These are phyloP conservation scores for Tetrahymena thermophila DNA, from an alignment of 73 alveolate species.

Conservation along the genomic window DNA sequence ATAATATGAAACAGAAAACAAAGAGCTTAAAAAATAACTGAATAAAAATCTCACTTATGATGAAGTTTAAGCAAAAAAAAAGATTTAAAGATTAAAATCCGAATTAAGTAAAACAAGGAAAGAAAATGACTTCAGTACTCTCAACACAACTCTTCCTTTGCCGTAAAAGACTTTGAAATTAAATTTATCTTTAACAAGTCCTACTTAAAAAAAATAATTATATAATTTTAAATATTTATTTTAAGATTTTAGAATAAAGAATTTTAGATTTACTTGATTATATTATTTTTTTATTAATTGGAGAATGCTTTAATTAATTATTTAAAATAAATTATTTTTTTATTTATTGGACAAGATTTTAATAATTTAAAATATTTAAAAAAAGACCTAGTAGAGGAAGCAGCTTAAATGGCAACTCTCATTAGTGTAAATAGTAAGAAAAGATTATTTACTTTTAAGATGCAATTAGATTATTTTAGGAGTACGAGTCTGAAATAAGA, in stretches of 20 bases:
- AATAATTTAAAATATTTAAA: not conserved
- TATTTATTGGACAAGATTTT: not conserved
- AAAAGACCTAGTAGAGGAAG: not conserved
- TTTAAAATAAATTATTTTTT: too few relatives aligned
- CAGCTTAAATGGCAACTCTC: not conserved
- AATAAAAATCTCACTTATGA: not conserved
- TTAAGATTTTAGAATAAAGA: too few relatives aligned
- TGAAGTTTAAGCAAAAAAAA: not conserved
- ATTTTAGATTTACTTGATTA: too few relatives aligned
- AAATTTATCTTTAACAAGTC: too few relatives aligned
- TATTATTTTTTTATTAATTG: too few relatives aligned
- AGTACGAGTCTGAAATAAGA: not conserved
- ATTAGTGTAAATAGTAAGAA: not conserved
- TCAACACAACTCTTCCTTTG: not conserved
- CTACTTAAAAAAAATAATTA: too few relatives aligned
- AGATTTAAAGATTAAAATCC: not conserved
- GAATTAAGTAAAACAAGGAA: not conserved
- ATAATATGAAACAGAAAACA: not conserved
- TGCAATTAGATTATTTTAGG: not conserved
- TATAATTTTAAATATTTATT: too few relatives aligned
- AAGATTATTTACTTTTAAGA: not conserved
- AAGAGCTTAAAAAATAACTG: not conserved
- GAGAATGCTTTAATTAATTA: too few relatives aligned
- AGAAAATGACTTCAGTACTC: not conserved
- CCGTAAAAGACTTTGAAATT: not conserved